Conservation (phyloP, 768 basidiomycete genomes). For the Lentinus tigrinus region DNA sequence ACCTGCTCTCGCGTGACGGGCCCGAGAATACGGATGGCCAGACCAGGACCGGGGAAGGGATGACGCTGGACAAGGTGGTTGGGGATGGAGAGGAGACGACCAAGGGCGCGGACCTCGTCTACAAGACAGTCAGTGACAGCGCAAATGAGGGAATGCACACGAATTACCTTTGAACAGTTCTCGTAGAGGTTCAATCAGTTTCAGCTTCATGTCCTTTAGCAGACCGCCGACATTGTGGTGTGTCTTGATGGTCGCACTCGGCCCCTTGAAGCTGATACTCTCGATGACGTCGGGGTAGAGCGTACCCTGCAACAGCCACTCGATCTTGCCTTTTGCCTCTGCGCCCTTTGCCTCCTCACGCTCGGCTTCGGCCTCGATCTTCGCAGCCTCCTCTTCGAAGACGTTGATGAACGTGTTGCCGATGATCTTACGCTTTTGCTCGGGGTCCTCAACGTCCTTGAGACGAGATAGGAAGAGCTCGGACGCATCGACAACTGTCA, state of each 20-base stretch:
- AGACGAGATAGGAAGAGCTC: slow-evolving; percentile 87
- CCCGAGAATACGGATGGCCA: slow-evolving; percentile 96
- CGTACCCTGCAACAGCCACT: slow-evolving; percentile 97
- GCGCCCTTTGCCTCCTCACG: slow-evolving; percentile 68
- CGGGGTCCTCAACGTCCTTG: slow-evolving; percentile 93
- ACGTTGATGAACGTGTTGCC: slow-evolving; percentile 99
- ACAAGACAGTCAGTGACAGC: not conserved
- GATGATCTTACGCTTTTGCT: slow-evolving; percentile 96
- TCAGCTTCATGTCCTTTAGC: slow-evolving; percentile 96
- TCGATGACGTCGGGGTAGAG: slow-evolving; percentile 99
- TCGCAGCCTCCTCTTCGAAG: slow-evolving; percentile 91
- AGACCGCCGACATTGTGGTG: slow-evolving; percentile 99
- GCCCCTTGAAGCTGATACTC: slow-evolving; percentile 98
- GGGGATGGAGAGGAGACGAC: slow-evolving; percentile 88
- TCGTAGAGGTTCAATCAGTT: slow-evolving; percentile 94
- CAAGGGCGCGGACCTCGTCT: slow-evolving; percentile 96
- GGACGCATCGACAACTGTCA: slow-evolving; percentile 94
- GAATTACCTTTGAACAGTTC: slow-evolving; percentile 99
- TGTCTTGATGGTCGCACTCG: slow-evolving; percentile 98
- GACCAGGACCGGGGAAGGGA: slow-evolving; percentile 97
- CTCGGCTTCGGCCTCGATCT: slow-evolving; percentile 81
- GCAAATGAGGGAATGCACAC: slow-evolving; percentile 28
- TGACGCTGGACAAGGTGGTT: slow-evolving; percentile 92
- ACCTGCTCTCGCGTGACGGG: slow-evolving; percentile 95
- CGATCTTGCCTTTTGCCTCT: slow-evolving; percentile 84